phyloP scores from a whole-genome alignment of 495 filamentous ascomycete genomes.

The Thermochaetoides thermophila region DNA sequence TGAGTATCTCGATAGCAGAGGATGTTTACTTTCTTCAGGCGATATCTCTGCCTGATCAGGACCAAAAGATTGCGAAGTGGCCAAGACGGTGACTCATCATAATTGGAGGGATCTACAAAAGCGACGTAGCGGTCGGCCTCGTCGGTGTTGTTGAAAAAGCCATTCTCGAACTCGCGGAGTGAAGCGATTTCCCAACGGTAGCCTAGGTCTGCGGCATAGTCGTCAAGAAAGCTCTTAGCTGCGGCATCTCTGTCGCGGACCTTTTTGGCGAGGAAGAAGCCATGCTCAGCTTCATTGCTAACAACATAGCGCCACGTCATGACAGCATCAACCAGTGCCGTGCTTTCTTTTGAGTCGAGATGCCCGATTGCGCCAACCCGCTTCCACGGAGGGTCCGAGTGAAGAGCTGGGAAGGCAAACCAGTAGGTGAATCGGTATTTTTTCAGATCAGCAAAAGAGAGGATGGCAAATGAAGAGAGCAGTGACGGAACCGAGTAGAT shows the following conservation, averaged over 20 bases:
- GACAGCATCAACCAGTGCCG: conserved; percentile 57
- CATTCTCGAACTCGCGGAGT: conserved; percentile 63
- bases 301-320: conserved; percentile 73
- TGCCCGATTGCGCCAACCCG: conserved; percentile 28
- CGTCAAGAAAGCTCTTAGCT: conserved; percentile 14
- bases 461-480: conserved; percentile 68
- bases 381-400: conserved; percentile 74
- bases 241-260: conserved; percentile 28
- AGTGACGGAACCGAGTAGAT: conserved; percentile 90
- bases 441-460: conserved; percentile 94
- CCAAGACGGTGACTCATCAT: conserved; percentile 75
- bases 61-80: conserved; percentile 81
- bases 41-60: conserved; percentile 69
- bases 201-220: conserved; percentile 30
- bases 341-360: conserved; percentile 52
- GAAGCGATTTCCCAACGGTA: conserved; percentile 62
- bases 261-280: conserved; percentile 85
- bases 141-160: conserved; percentile 63
- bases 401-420: conserved; percentile 87
- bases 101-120: conserved; percentile 88
- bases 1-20: conserved; percentile 84
- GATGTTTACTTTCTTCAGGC: conserved; percentile 61
- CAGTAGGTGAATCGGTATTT: conserved; percentile 90
- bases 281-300: conserved; percentile 68
- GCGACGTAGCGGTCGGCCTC: conserved; percentile 61